Evolutionary conservation across 1,139 yeast species (phyloP).

Genomic region (Nadsonia commutata): DNA sequence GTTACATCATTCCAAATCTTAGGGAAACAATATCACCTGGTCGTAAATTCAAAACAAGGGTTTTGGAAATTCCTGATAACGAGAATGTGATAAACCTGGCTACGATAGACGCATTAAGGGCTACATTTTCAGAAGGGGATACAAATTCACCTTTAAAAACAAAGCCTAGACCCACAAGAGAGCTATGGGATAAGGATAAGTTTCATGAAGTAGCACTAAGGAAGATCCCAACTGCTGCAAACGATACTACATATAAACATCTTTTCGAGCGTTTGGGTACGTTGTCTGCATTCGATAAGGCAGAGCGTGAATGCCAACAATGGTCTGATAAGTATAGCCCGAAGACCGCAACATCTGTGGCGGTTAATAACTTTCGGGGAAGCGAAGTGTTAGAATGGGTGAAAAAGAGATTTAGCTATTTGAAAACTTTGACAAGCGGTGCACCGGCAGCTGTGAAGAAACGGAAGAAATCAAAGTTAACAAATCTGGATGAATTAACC

Average conservation of each 20-base stretch:
- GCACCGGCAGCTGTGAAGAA: slow-evolving; percentile 8
- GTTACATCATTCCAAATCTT: neutral
- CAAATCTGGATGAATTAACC: slow-evolving; percentile 16
- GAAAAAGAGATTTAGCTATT: slow-evolving; percentile 2
- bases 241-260: neutral
- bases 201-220: neutral
- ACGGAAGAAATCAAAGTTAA: slow-evolving; percentile 17
- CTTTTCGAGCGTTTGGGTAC: neutral
- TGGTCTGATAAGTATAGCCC: neutral
- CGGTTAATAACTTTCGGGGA: neutral
- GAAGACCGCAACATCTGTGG: neutral
- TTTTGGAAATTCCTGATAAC: neutral
- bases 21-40: neutral
- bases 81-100: neutral
- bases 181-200: neutral
- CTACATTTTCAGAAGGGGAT: neutral
- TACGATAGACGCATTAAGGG: neutral
- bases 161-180: neutral
- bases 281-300: neutral
- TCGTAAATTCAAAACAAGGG: neutral
- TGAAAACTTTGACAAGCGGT: slow-evolving; percentile 5
- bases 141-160: neutral
- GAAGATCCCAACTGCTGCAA: neutral
- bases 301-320: neutral
- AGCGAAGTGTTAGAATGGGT: slow-evolving; percentile 5